Conservation (phyloP, 331 rosid genomes). For the Quercus phellos region DNA sequence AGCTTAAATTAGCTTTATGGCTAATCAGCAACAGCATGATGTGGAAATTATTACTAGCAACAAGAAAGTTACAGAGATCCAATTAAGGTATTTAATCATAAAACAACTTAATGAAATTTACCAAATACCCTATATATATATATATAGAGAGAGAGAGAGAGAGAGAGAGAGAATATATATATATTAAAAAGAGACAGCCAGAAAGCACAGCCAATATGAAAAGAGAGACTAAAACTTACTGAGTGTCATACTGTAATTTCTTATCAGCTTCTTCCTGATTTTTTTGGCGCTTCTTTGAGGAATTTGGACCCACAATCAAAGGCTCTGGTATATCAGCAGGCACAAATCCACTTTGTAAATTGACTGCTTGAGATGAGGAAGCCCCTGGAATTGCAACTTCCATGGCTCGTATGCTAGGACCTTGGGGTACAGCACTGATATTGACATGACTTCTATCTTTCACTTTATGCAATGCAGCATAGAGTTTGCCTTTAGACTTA, state of each 20-base stretch:
- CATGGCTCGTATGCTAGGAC: no score
- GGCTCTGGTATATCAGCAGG: slow-evolving; percentile 15
- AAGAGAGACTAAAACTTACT: slow-evolving; percentile 36
- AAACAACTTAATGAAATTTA: no score
- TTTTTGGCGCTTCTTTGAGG: slow-evolving; percentile 39
- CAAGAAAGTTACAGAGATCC: no score
- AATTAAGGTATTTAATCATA: no score
- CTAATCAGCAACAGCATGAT: no score
- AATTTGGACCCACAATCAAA: slow-evolving; percentile 6
- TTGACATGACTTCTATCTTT: background rate
- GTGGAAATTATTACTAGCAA: no score
- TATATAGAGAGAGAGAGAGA: no score
- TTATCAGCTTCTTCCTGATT: slow-evolving; percentile 41
- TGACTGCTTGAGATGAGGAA: background rate
- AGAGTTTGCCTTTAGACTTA: slow-evolving; percentile 30
- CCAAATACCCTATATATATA: no score
- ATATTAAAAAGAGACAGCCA: no score
- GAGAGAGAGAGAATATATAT: background rate
- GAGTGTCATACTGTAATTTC: slow-evolving; percentile 25
- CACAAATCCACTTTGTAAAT: slow-evolving; percentile 23
- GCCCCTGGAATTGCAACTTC: no score
- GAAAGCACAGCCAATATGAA: no score
- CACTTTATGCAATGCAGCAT: slow-evolving; percentile 16
- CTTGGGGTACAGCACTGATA: background rate
- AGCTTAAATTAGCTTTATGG: no score